Evolutionary conservation across 2,329 filamentous ascomycete genomes (phyloP).

Genomic region (Fusarium hostae): DNA sequence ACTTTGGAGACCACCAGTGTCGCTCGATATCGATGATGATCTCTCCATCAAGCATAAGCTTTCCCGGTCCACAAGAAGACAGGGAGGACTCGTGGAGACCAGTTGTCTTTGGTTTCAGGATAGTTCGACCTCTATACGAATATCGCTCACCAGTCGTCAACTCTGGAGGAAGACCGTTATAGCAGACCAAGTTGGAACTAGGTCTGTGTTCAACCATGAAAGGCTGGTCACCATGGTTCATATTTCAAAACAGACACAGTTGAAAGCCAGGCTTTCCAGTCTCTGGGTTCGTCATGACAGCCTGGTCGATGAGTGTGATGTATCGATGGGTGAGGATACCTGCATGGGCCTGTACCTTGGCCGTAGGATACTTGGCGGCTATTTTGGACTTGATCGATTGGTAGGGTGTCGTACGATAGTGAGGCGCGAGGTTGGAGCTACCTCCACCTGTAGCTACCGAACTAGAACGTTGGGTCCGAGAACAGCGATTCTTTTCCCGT

Average conservation of each 20-base stretch:
- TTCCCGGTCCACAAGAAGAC: conserved; percentile 18
- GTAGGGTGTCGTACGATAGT: conserved; percentile 27
- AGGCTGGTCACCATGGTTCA: conserved; percentile 16
- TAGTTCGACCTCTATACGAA: conserved; percentile 14
- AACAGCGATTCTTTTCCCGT: neutral
- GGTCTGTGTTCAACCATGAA: conserved; percentile 28
- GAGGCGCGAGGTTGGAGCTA: conserved; percentile 24
- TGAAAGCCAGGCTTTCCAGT: conserved; percentile 18
- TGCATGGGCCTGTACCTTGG: conserved; percentile 2
- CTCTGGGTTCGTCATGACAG: conserved; percentile 21
- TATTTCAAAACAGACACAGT: conserved; percentile 17
- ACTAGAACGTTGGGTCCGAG: conserved; percentile 25
- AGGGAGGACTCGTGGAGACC: conserved; percentile 24
- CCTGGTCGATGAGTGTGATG: conserved; percentile 6
- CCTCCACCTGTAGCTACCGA: conserved; percentile 23
- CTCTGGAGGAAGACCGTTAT: conserved; percentile 28
- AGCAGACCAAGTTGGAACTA: conserved; percentile 31
- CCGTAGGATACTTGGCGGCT: neutral
- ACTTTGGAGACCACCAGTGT: conserved; percentile 35
- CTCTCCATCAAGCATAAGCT: conserved; percentile 20
- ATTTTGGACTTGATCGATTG: conserved; percentile 9
- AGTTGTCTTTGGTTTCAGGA: conserved; percentile 19
- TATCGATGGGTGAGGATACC: conserved; percentile 30
- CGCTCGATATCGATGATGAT: conserved; percentile 22
- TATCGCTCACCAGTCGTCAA: conserved; percentile 30